Evolutionary conservation across 148 eudicot species (phyloP), one percentile per base, ranked within the genome.

Genomic region (Rhododendron henanense): DNA sequence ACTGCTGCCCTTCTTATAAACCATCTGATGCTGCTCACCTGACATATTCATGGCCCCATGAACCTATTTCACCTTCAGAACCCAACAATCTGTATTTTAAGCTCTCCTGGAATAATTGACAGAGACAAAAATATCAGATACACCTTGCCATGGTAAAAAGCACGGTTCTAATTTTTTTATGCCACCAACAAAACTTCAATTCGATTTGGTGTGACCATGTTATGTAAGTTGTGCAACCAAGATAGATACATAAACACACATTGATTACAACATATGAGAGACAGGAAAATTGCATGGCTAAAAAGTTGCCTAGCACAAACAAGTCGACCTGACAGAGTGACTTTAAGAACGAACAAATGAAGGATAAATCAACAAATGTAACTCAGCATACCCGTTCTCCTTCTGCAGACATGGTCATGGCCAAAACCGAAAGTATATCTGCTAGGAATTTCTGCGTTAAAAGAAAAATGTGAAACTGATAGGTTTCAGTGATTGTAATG

Each of bases 11-110:
- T 35, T 55, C 31, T 18, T 78, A 63, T 67, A 78, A n/a, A 39
- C 31, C 10, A 0, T n/a, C 6, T 69, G 57, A 31, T 45, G 51
- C 31, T 45, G 69, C 86, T 88, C 83, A 95, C 99, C 99, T 96
- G 85, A 96, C 97, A 90, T 96, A 96, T 86, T 95, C 99, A 90
- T 95, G 99, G 80, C 99, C 99, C 99, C 99, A 95, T 79, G 99
- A 97, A 79, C 98, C 98, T 84, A 97, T 97, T 87, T 97, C 99
- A 86, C 98, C 98, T 87, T 93, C 93, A 83, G 98, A 95, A 67
- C 98, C 98, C 91, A 95, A 85, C 73, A 97, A 85, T 86, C 96
- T 93, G 89, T 94, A 97, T 87, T 94, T 95, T 88, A 97, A 90
- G 91, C 99, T 95, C 87, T 94, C 99, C 99, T 97, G 93, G 57